A percentile compares a stretch with the other conserved stretches of the same genome.
Evolutionary conservation across 2,329 filamentous ascomycete species (phyloP).

Genomic region (Venturia oleaginea): DNA sequence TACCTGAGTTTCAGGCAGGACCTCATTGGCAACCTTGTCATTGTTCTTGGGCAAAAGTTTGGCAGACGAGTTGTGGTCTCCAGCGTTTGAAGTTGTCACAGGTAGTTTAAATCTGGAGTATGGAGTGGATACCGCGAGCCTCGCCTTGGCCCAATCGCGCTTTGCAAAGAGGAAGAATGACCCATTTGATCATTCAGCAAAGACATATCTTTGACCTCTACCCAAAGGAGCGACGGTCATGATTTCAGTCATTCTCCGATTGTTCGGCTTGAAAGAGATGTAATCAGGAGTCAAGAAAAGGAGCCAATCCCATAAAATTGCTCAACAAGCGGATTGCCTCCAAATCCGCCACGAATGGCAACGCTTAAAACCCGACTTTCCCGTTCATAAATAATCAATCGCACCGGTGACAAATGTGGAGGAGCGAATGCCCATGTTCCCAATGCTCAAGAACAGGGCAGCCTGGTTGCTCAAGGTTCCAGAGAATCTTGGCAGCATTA

Average conservation of each 20-base stretch:
- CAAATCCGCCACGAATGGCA: background rate
- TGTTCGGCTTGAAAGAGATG: no score
- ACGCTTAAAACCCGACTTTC: background rate
- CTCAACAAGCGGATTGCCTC: background rate
- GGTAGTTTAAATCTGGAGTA: background rate
- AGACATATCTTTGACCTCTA: no score
- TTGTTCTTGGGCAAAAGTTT: background rate
- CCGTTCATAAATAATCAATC: background rate
- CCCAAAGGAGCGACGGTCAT: background rate
- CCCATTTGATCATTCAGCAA: background rate
- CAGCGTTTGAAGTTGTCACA: background rate
- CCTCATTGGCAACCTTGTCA: background rate
- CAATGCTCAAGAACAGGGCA: no score
- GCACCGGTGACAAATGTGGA: no score
- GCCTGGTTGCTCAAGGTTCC: no score
- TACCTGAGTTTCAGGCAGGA: background rate
- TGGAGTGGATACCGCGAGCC: background rate
- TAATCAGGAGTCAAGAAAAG: no score
- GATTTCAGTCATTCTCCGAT: no score
- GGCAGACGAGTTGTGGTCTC: background rate
- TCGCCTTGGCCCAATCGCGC: background rate
- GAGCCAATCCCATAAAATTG: background rate
- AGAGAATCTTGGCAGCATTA: no score
- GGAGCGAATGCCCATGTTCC: no score
- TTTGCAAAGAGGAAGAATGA: background rate